These are phyloP conservation scores for Coemansia sp. DNA, from an alignment of 192 early-diverging fungal genomes.

Conservation along the genomic window DNA sequence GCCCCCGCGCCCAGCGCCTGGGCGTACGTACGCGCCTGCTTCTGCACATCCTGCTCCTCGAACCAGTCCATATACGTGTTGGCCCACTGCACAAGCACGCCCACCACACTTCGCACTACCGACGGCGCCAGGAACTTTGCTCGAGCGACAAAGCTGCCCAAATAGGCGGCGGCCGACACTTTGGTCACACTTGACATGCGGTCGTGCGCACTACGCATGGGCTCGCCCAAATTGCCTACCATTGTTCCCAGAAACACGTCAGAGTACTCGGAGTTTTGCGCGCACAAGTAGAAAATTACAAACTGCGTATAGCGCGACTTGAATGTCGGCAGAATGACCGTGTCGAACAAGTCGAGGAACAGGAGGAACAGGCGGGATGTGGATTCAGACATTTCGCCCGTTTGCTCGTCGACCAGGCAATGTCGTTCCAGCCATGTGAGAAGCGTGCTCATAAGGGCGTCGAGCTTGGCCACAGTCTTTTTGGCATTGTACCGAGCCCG, in stretches of 20 bases:
- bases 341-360: slow-evolving; percentile 78
- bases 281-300: slow-evolving; percentile 79
- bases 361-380: slow-evolving; percentile 63
- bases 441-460: slow-evolving; percentile 67
- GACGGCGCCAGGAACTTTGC: slow-evolving; percentile 71
- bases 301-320: slow-evolving; percentile 92
- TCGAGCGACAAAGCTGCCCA: slow-evolving; percentile 84
- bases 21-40: background rate
- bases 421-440: slow-evolving; percentile 62
- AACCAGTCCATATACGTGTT: slow-evolving; percentile 66
- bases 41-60: slow-evolving; percentile 49
- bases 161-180: slow-evolving; percentile 77
- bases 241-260: slow-evolving; percentile 81
- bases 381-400: slow-evolving; percentile 25
- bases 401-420: slow-evolving; percentile 19
- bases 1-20: background rate
- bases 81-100: slow-evolving; percentile 69
- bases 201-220: slow-evolving; percentile 47
- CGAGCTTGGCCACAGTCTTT: slow-evolving; percentile 68
- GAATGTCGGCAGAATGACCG: slow-evolving; percentile 79
- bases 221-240: slow-evolving; percentile 57
- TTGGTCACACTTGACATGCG: slow-evolving; percentile 66
- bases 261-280: slow-evolving; percentile 65
- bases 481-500: slow-evolving; percentile 46
- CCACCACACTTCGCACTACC: slow-evolving; percentile 65